phyloP scores from a whole-genome alignment of 768 basidiomycete species.

The Gymnopilus dilepis region DNA sequence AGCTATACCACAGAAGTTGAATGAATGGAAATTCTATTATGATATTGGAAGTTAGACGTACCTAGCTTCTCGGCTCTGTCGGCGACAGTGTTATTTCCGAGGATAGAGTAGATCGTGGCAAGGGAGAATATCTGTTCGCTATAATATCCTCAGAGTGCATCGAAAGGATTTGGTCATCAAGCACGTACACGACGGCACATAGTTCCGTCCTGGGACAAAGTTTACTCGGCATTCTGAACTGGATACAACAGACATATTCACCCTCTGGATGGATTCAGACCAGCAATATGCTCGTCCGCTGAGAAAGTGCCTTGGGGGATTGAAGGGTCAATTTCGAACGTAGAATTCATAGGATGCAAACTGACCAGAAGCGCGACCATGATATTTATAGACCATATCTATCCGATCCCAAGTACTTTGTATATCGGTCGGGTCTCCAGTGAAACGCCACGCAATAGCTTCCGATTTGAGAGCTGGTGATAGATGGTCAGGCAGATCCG shows the following conservation, averaged over 20 bases:
- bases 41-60: conserved; percentile 9
- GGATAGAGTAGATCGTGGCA: conserved; percentile 45
- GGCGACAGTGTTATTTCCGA: conserved; percentile 48
- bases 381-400: conserved; percentile 43
- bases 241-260: conserved; percentile 15
- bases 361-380: conserved; percentile 38
- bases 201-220: conserved; percentile 36
- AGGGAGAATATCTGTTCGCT: conserved; percentile 51
- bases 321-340: not conserved
- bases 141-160: not conserved
- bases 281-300: conserved; percentile 47
- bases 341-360: not conserved
- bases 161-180: not conserved
- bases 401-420: conserved; percentile 44
- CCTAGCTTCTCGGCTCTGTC: conserved; percentile 47
- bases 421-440: conserved; percentile 42
- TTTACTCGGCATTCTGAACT: not conserved
- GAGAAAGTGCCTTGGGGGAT: conserved; percentile 41
- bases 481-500: not conserved
- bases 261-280: conserved; percentile 49
- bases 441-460: conserved; percentile 47
- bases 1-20: conserved; percentile 26
- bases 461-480: conserved; percentile 45
- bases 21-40: not conserved
- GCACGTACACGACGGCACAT: conserved; percentile 46